phyloP scores from a whole-genome alignment of 148 eudicot species.

The Rhododendron simsii region DNA sequence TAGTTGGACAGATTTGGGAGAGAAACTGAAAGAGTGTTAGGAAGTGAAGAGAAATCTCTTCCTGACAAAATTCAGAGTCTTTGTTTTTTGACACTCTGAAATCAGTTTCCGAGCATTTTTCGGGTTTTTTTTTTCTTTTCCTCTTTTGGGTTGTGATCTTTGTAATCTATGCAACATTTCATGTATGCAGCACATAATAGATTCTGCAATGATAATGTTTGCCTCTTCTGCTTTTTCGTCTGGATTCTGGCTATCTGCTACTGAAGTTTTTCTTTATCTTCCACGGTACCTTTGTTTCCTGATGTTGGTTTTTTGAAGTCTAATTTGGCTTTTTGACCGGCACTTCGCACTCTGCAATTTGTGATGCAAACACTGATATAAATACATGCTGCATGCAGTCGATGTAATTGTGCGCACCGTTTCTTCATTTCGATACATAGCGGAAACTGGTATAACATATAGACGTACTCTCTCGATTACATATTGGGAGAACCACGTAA shows the following conservation, averaged over 20 bases:
- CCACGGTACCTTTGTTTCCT: background rate
- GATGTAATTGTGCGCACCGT: no score
- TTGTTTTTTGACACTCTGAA: background rate
- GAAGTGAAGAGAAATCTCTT: slow-evolving; percentile 15
- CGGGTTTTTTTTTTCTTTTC: background rate
- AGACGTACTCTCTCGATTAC: no score
- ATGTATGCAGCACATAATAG: slow-evolving; percentile 20
- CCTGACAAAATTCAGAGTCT: slow-evolving; percentile 8
- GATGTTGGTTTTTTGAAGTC: background rate
- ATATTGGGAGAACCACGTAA: no score
- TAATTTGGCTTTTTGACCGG: background rate
- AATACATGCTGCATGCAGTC: no score
- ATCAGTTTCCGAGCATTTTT: background rate
- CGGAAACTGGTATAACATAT: no score
- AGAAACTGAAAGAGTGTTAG: slow-evolving; percentile 15
- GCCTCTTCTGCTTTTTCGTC: background rate
- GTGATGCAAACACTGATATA: no score
- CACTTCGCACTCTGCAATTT: no score
- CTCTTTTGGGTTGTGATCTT: slow-evolving; percentile 26
- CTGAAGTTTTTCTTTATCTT: background rate
- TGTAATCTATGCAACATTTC: background rate
- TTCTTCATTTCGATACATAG: no score
- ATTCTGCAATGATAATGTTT: background rate
- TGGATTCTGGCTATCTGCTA: background rate
- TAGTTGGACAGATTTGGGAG: slow-evolving; percentile 26